These are phyloP conservation scores for Ogataea neopini DNA, from an alignment of 805 yeast species.

Conservation along the genomic window DNA sequence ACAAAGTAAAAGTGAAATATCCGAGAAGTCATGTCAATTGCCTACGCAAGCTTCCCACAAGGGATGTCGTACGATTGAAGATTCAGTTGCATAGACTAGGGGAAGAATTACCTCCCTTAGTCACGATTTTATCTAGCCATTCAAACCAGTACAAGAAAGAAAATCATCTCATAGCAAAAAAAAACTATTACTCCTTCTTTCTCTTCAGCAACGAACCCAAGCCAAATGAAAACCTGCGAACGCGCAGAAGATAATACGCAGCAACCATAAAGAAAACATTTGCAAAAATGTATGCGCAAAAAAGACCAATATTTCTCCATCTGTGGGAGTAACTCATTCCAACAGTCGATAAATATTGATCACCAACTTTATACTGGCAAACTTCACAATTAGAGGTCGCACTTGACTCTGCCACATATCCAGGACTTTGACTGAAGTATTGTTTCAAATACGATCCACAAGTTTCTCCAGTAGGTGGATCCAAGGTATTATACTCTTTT, in stretches of 20 bases:
- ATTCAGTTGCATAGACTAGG: too few species aligned
- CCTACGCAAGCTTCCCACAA: too few species aligned
- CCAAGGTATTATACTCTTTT: constrained; percentile 39
- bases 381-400: constrained; percentile 32
- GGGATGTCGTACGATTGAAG: too few species aligned
- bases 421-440: constrained; percentile 40
- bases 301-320: constrained; percentile 33
- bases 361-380: constrained; percentile 24
- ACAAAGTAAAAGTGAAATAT: too few species aligned
- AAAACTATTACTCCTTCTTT: too few species aligned
- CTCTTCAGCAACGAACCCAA: background rate
- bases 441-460: constrained; percentile 47
- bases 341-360: constrained; percentile 23
- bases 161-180: too few species aligned
- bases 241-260: background rate
- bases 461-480: constrained; percentile 49
- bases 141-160: too few species aligned
- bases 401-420: constrained; percentile 38
- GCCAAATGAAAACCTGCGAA: background rate
- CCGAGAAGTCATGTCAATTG: too few species aligned
- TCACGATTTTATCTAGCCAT: too few species aligned
- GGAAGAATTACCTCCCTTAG: too few species aligned
- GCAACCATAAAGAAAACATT: background rate
- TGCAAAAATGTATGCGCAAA: constrained; percentile 26
- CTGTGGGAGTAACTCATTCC: constrained; percentile 19